Base-by-base conservation (phyloP, 2,329 filamentous ascomycete species). In the Metarhizium guizhouense region DNA sequence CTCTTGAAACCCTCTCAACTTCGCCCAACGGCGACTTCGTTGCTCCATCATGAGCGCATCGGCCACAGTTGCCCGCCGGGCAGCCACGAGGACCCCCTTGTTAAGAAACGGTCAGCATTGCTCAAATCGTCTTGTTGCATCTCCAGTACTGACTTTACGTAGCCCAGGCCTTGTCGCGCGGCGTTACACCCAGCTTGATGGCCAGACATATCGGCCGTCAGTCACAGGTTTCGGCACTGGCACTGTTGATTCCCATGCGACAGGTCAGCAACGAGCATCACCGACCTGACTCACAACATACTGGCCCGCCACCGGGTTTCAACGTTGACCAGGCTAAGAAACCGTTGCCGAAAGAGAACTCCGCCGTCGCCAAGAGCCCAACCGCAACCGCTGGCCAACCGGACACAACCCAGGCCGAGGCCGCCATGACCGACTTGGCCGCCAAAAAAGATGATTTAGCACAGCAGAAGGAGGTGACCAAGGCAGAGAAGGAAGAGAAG, bases 271-370 rank as follows among this genome's bases (percentile, higher is more conserved):
- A 83, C 63, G 81, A 85, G 57, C 77, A 81, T 60, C 81, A 83
- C 67, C 74, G 75, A 55, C 70, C 78, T 54, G 73, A 77, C 57
- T 68, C 72, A 30, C 71, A 72, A 40, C 75, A 80, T 53, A 76
- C 79, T 54, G 85, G 82, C 51, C 92, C 90, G 48, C 92, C 92
- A 56, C 92, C 91, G 14, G 92, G 92, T 32, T 96, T 96, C 77
- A 92, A 94, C 68, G 78, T 88, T n/a, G 86, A 93, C 66, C 80
- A 90, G 74, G 92, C 92, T 62, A 93, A 91, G 81, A 93, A 91
- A 69, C 88, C 91, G 13, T 76, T 94, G 51, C 73, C 84, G 2
- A 82, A 83, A 65, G 82, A 86, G 55, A 64, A 67, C 34, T 61
- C 64, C 20, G 60, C 68, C 13, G 60, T 70, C 14, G 61, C 62